These are phyloP conservation scores for Parmales sp. DNA, from an alignment of 108 stramenopile species.

Conservation along the genomic window DNA sequence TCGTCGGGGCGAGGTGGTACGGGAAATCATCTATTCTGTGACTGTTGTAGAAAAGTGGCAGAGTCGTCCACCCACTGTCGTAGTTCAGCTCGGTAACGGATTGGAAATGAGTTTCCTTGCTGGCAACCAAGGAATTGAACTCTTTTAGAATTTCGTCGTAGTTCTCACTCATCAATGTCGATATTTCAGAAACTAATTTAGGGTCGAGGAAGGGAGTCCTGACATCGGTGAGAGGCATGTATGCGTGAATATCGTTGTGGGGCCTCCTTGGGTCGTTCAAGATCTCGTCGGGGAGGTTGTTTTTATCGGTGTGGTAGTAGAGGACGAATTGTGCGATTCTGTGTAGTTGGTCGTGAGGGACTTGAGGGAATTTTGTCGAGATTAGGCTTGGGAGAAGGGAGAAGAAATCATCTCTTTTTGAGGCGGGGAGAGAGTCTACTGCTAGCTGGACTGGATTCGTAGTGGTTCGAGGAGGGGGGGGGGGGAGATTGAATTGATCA, in stretches of 20 bases:
- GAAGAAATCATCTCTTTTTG: too few relatives aligned
- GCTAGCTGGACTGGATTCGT: too few relatives aligned
- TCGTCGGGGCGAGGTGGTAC: constrained; percentile 69
- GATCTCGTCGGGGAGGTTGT: constrained; percentile 46
- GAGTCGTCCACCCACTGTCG: constrained; percentile 55
- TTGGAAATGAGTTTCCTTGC: constrained; percentile 57
- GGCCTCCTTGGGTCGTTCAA: constrained; percentile 52
- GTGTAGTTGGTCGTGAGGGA: constrained; percentile 42
- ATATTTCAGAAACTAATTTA: constrained; percentile 33
- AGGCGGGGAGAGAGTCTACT: too few relatives aligned
- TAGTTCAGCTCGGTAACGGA: constrained; percentile 74
- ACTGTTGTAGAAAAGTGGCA: constrained; percentile 70
- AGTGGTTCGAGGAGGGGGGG: too few relatives aligned
- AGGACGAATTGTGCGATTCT: constrained; percentile 62
- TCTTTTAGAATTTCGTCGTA: constrained; percentile 53
- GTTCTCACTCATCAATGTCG: constrained; percentile 50
- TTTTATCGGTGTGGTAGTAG: constrained; percentile 31
- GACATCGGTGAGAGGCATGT: constrained; percentile 57
- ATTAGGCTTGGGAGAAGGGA: too few relatives aligned
- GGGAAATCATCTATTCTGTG: constrained; percentile 74
- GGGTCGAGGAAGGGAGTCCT: constrained; percentile 62
- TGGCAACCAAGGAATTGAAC: constrained; percentile 45
- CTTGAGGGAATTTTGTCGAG: constrained; percentile 49
- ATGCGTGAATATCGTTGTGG: constrained; percentile 66
- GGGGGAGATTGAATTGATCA: too few relatives aligned